phyloP scores from a whole-genome alignment of 75 land plant species.

The Pseudotsuga menziesii region DNA sequence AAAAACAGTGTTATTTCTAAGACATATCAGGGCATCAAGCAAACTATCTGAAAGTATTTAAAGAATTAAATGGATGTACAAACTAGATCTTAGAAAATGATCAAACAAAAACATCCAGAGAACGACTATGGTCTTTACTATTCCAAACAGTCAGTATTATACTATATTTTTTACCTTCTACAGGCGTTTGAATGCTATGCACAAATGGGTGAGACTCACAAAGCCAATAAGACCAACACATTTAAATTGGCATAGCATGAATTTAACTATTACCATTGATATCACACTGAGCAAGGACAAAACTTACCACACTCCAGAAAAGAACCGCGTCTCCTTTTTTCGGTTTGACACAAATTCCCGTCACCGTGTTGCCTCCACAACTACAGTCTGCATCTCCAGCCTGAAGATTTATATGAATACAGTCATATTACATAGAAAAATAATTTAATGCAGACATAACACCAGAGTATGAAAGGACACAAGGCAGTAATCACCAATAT shows the following conservation, averaged over 20 bases:
- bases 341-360: slow-evolving; percentile 81
- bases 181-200: background rate
- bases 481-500: no score
- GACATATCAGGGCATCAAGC: background rate
- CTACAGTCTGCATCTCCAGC: slow-evolving; percentile 81
- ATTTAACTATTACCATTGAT: background rate
- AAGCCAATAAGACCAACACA: background rate
- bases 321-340: slow-evolving; percentile 92
- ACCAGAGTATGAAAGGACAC: no score
- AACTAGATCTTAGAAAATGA: background rate
- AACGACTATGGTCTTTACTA: background rate
- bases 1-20: background rate
- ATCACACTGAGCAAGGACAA: background rate
- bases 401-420: slow-evolving; percentile 25
- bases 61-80: background rate
- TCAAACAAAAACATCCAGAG: background rate
- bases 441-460: background rate
- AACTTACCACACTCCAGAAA: slow-evolving; percentile 94
- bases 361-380: slow-evolving; percentile 81
- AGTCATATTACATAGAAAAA: background rate
- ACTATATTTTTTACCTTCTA: background rate
- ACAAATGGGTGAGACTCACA: background rate
- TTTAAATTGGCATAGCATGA: background rate
- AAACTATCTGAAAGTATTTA: no score
- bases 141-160: background rate